A percentile compares a stretch with the other conserved stretches of the same genome.
These are phyloP conservation scores for Escallonia herrerae DNA, from an alignment of 129 eudicot genomes.

Conservation along the genomic window DNA sequence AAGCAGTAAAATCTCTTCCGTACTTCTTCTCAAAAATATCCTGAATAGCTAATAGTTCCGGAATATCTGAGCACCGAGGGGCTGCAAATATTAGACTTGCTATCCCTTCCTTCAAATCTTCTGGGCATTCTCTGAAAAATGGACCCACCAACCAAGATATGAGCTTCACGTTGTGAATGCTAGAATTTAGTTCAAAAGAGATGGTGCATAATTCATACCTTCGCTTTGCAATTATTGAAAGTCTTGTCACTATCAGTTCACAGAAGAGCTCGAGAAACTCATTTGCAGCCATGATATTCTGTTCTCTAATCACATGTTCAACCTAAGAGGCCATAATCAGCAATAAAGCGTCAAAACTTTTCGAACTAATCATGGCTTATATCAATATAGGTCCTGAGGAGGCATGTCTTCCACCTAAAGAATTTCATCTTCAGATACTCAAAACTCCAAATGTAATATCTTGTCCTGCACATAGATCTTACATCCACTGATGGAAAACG, in stretches of 20 bases:
- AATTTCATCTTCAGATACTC: too few species aligned
- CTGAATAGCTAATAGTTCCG: constrained; percentile 68
- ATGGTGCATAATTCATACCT: constrained; percentile 25
- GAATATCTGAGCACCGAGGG: constrained; percentile 95
- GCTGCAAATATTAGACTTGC: constrained; percentile 84
- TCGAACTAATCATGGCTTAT: too few species aligned
- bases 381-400: too few species aligned
- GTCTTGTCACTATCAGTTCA: constrained; percentile 78
- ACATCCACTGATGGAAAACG: too few species aligned
- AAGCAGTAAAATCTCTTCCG: constrained; percentile 84
- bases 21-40: constrained; percentile 86
- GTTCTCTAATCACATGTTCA: constrained; percentile 95
- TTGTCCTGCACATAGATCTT: too few species aligned
- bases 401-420: too few species aligned
- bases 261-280: constrained; percentile 97
- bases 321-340: constrained; percentile 33
- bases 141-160: constrained; percentile 1
- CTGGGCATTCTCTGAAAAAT: constrained; percentile 76
- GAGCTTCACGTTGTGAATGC: not conserved
- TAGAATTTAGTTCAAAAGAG: not conserved
- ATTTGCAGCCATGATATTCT: constrained; percentile 89
- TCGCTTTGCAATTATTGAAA: constrained; percentile 77
- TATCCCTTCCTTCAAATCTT: constrained; percentile 88
- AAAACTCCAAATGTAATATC: too few species aligned
- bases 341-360: too few species aligned